Conservation (phyloP, 2,329 filamentous ascomycete species). For the Alternaria gansuensis region DNA sequence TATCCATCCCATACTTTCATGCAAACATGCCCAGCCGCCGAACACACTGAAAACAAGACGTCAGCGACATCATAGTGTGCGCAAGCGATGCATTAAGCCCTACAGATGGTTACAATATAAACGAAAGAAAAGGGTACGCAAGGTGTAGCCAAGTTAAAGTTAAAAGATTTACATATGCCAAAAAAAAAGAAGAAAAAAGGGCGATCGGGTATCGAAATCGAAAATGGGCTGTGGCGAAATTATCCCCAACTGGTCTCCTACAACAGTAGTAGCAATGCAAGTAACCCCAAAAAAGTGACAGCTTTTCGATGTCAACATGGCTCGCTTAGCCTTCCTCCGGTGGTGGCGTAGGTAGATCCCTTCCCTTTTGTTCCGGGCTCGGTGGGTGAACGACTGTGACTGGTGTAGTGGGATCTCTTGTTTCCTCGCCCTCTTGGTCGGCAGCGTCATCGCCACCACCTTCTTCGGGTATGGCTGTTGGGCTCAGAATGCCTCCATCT, state of each 20-base stretch:
- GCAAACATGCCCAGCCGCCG: background rate
- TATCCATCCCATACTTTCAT: background rate
- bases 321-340: constrained; percentile 29
- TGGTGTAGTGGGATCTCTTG: constrained; percentile 34
- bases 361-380: constrained; percentile 45
- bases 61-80: constrained; percentile 2
- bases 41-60: background rate
- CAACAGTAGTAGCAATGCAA: background rate
- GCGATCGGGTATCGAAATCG: constrained; percentile 20
- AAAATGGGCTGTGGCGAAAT: constrained; percentile 5
- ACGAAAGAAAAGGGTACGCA: background rate
- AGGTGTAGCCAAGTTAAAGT: background rate
- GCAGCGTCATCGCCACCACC: constrained; percentile 20
- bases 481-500: constrained; percentile 48
- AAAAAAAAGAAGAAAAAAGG: constrained; percentile 4
- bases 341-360: constrained; percentile 45
- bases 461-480: constrained; percentile 46
- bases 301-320: background rate
- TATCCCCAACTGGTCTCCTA: constrained; percentile 7
- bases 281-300: background rate
- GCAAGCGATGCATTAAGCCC: constrained; percentile 8
- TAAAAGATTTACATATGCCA: background rate
- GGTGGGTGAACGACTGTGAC: constrained; percentile 52
- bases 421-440: constrained; percentile 24
- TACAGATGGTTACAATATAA: constrained; percentile 4